A percentile compares a stretch with the other conserved stretches of the same genome.
Evolutionary conservation across 148 eudicot genomes (phyloP).

Genomic region (Pharnaceum exiguum): DNA sequence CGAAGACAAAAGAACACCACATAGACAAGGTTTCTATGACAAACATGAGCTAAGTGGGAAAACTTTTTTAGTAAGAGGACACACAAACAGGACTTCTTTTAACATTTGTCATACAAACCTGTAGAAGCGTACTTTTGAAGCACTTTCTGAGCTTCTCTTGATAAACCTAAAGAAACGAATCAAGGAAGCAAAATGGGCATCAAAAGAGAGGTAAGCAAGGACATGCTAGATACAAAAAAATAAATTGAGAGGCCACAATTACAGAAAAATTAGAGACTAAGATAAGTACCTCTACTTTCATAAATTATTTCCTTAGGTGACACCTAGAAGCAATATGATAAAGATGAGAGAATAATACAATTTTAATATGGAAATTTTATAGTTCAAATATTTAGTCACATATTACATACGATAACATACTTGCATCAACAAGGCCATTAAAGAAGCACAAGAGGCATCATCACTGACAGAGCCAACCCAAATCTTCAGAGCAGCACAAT

Average conservation of each 20-base stretch:
- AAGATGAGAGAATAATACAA: neutral
- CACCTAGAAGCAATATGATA: constrained; percentile 43
- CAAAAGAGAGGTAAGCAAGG: neutral
- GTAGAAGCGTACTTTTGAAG: constrained; percentile 68
- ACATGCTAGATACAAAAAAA: neutral
- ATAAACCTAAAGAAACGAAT: constrained; percentile 45
- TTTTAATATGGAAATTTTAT: constrained; percentile 1
- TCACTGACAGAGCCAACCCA: constrained; percentile 91
- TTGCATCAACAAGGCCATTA: constrained; percentile 95
- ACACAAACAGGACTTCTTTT: too few species aligned
- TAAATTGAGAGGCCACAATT: neutral
- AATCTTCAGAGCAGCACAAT: constrained; percentile 85
- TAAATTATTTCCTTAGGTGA: constrained; percentile 89
- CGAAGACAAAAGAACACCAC: too few species aligned
- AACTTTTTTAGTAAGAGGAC: too few species aligned
- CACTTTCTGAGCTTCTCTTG: constrained; percentile 83
- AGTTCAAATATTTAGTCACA: constrained; percentile 4
- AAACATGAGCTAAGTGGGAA: too few species aligned
- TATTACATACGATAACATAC: constrained; percentile 35
- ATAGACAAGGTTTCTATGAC: too few species aligned
- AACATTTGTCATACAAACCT: constrained; percentile 33
- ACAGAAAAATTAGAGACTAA: too few species aligned
- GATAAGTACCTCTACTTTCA: constrained; percentile 60
- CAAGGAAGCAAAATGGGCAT: neutral
- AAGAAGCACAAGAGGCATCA: constrained; percentile 86